Conservation (phyloP, 1,139 yeast genomes). For the Yamadazyma triangularis region DNA sequence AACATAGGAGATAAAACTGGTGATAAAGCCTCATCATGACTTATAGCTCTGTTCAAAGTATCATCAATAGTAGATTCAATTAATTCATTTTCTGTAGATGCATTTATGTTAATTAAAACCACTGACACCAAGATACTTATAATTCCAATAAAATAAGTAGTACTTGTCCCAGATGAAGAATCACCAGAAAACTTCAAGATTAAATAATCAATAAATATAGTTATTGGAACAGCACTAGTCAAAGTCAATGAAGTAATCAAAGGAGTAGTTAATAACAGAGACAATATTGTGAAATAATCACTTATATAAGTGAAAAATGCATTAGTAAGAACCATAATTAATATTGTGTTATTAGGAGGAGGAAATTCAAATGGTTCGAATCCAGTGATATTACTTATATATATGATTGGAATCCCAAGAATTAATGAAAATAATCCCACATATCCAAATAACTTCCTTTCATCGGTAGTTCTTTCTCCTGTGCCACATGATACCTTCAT, state of each 20-base stretch:
- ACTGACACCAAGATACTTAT: constrained; percentile 44
- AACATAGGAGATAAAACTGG: constrained; percentile 45
- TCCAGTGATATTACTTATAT: constrained; percentile 25
- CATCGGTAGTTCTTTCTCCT: constrained; percentile 41
- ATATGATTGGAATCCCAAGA: constrained; percentile 35
- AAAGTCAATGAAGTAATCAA: constrained; percentile 48
- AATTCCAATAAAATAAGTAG: constrained; percentile 42
- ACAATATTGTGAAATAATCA: constrained; percentile 46
- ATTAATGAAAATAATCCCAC: constrained; percentile 41
- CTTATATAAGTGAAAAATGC: constrained; percentile 46
- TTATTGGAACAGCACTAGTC: constrained; percentile 50
- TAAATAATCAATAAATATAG: constrained; percentile 44
- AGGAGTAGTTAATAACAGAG: constrained; percentile 52
- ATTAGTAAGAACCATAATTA: constrained; percentile 33
- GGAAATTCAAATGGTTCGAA: constrained; percentile 42
- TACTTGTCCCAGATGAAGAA: constrained; percentile 15
- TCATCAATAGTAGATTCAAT: constrained; percentile 47
- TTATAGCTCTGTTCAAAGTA: constrained; percentile 46
- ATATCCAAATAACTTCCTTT: constrained; percentile 43
- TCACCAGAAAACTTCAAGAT: constrained; percentile 20
- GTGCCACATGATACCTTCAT: constrained; percentile 44
- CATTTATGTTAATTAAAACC: constrained; percentile 40
- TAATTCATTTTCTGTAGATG: constrained; percentile 40
- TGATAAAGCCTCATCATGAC: constrained; percentile 40
- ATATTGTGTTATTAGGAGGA: constrained; percentile 29